These are phyloP conservation scores for Penicillium sp. DNA, from an alignment of 2,329 filamentous ascomycete species.

Conservation along the genomic window DNA sequence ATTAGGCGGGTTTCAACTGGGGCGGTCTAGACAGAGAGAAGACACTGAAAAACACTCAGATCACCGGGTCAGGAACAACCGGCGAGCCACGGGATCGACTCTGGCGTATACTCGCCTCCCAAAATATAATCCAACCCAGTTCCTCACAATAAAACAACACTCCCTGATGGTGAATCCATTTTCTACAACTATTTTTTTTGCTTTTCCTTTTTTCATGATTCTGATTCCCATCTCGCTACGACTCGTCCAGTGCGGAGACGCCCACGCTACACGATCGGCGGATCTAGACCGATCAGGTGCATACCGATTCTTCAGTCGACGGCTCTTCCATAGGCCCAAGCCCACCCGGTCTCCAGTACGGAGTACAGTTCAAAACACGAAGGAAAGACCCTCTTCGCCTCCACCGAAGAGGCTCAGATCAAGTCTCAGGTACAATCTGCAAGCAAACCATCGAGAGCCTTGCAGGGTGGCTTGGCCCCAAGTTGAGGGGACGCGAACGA, in stretches of 20 bases:
- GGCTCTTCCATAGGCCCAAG: not conserved
- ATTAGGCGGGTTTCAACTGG: conserved; percentile 18
- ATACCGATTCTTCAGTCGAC: conserved; percentile 3
- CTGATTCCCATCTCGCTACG: not conserved
- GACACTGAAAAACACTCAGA: conserved; percentile 28
- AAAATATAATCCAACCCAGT: not conserved
- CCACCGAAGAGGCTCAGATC: not conserved
- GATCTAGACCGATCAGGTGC: conserved; percentile 27
- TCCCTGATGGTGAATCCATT: conserved; percentile 1
- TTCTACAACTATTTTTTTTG: not conserved
- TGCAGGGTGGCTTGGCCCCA: conserved; percentile 7
- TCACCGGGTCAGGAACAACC: conserved; percentile 14
- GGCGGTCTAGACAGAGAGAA: conserved; percentile 36
- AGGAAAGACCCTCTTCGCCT: not conserved
- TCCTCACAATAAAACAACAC: not conserved
- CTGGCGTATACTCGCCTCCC: not conserved
- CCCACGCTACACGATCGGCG: conserved; percentile 24
- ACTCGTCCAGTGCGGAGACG: conserved; percentile 9
- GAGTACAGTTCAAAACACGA: not conserved
- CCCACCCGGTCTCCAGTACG: not conserved
- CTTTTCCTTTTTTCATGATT: not conserved
- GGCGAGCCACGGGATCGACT: not conserved
- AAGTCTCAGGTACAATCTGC: not conserved
- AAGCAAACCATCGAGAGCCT: not conserved
- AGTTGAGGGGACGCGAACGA: not conserved